Evolutionary conservation across 441 rosid genomes (phyloP).

Genomic region (Viola pubescens): DNA sequence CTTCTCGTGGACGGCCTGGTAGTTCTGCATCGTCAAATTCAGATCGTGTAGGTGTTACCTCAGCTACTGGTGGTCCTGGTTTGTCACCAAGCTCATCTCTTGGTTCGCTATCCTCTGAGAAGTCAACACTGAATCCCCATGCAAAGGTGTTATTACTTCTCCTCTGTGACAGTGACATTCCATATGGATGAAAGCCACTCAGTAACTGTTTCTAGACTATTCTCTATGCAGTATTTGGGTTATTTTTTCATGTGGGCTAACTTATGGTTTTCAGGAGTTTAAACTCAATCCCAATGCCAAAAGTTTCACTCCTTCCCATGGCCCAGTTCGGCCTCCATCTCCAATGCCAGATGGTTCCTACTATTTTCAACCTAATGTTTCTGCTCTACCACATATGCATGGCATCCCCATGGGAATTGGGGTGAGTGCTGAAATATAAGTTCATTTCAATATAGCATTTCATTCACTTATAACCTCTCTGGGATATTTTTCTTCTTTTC

Average conservation of each 20-base stretch:
- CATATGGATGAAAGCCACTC: neutral
- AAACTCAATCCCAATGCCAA: conserved; percentile 89
- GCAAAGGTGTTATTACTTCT: conserved; percentile 54
- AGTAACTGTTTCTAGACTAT: neutral
- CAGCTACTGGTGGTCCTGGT: conserved; percentile 46
- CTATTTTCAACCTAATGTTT: conserved; percentile 47
- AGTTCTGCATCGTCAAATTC: conserved; percentile 63
- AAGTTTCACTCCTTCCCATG: conserved; percentile 67
- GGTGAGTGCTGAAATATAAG: conserved; percentile 32
- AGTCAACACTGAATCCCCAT: conserved; percentile 70
- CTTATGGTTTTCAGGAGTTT: conserved; percentile 63
- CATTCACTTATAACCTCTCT: no score
- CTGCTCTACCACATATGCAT: conserved; percentile 57
- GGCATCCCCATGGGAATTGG: conserved; percentile 76
- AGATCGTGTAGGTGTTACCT: conserved; percentile 37
- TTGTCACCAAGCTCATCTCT: conserved; percentile 85
- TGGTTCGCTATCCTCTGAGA: conserved; percentile 73
- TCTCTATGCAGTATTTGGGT: conserved; percentile 2
- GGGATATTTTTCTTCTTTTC: no score
- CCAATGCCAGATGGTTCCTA: conserved; percentile 60
- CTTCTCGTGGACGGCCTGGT: conserved; percentile 43
- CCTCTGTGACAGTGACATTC: neutral
- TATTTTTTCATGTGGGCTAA: neutral
- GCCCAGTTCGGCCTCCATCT: conserved; percentile 55
- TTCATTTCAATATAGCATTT: no score